phyloP scores from a whole-genome alignment of 352 stramenopile species.

The Plasmopara viticola region DNA sequence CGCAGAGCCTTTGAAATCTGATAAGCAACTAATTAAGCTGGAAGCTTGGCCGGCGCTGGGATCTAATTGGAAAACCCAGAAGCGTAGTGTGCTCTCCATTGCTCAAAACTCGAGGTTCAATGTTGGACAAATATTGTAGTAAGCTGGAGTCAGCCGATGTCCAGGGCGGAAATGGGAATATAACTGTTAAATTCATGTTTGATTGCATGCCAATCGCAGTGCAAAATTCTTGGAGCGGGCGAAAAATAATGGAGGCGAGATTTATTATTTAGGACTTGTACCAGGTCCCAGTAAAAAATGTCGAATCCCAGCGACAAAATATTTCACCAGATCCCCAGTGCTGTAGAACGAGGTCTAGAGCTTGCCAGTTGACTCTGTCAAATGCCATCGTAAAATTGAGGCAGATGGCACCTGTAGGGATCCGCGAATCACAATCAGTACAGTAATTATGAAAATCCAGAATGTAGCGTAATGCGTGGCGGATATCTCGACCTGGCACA shows the following conservation, averaged over 20 bases:
- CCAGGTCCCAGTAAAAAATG: background rate
- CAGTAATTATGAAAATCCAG: conserved; percentile 1
- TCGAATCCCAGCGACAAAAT: background rate
- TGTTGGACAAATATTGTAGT: no score
- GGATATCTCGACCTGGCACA: no score
- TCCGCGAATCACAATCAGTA: background rate
- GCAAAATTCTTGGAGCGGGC: background rate
- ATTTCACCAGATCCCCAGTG: background rate
- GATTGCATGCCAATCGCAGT: background rate
- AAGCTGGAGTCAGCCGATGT: no score
- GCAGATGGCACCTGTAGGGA: conserved; percentile 1
- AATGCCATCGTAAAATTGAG: conserved; percentile 4
- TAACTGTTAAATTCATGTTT: background rate
- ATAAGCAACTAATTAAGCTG: no score
- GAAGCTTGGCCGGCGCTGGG: no score
- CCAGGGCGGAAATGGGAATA: no score
- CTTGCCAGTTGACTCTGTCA: conserved; percentile 9
- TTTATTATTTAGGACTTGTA: background rate
- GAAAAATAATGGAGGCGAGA: background rate
- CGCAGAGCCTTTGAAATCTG: background rate
- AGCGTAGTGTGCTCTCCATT: no score
- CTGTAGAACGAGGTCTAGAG: background rate
- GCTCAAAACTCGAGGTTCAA: no score
- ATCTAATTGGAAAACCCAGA: no score
- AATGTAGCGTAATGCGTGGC: background rate